Base-by-base conservation (phyloP, 345 rosid species). In the Bruguiera sexangula region DNA sequence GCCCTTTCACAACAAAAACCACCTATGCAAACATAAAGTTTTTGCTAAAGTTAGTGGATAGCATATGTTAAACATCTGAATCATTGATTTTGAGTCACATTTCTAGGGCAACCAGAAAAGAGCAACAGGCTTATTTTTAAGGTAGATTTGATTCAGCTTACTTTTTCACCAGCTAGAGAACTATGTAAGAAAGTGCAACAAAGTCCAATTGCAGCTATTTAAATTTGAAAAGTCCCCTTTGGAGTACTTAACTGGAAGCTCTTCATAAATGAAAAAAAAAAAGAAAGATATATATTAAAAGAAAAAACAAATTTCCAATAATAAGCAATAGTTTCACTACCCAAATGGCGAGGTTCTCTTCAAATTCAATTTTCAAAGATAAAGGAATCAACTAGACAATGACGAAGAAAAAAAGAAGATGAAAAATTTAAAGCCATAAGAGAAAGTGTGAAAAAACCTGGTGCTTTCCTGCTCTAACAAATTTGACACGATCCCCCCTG, bases 1-100 rank as follows among this genome's bases (percentile, higher is more conserved):
- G 99, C 56, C 99, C 99, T 80, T 96, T 96, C 53, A 96, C 95
- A 62, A 96, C 96, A 85, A 96, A 96, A 71, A 90, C 87, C 63
- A 96, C 99, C 99, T 96, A 81, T 66, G 68, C 20, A 72, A 55
- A 69, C 22, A 67, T 67, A 59, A 55, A 37, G 1, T 34, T 61
- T 16, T 10, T 48, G 52, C 32, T 58, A 18, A 50, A 56, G 32
- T 53, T 29, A 74, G 15, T 69, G 18, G 10, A 10, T 13, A 29
- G 55, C 16, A 16, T 66, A 58, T 18, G 26, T 59, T 55, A 56
- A 15, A 9, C 51, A 24, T 60, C 68, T 55, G 63, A 37, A 32
- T n/a, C 34, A 21, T 26, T 59, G 18, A 65, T 16, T 27, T 13
- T 19, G 10, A 52, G 37, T 54, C 54, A 31, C 19, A 59, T 34